phyloP scores from a whole-genome alignment of 306 rosid genomes.

The Cicer judaicum region DNA sequence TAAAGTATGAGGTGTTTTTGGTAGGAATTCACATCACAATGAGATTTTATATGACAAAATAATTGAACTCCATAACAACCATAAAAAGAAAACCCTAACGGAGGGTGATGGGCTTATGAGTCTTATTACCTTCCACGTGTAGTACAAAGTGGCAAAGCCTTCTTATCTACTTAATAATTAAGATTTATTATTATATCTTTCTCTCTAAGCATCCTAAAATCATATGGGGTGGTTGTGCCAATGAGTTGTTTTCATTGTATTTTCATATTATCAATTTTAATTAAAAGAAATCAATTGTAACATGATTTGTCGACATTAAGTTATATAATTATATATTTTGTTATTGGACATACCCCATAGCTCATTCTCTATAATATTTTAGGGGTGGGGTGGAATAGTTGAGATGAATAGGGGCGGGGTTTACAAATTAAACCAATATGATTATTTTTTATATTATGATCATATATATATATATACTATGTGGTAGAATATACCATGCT shows the following conservation, averaged over 20 bases:
- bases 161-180: constrained; percentile 40
- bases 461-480: neutral
- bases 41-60: constrained; percentile 30
- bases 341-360: constrained; percentile 18
- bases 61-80: constrained; percentile 39
- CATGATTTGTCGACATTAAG: constrained; percentile 16
- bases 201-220: constrained; percentile 36
- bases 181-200: constrained; percentile 41
- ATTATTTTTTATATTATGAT: constrained; percentile 1
- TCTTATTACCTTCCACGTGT: constrained; percentile 40
- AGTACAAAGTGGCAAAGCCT: constrained; percentile 35
- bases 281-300: neutral
- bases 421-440: neutral
- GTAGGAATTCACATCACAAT: constrained; percentile 17
- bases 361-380: constrained; percentile 3
- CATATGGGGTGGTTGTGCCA: constrained; percentile 36
- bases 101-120: constrained; percentile 18
- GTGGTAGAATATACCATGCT: constrained; percentile 46
- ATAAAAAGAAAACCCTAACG: constrained; percentile 27
- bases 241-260: constrained; percentile 31
- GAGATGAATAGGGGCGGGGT: too few relatives aligned
- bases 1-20: constrained; percentile 11
- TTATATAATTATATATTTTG: constrained; percentile 4
- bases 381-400: neutral
- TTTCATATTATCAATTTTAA: neutral